phyloP scores from a whole-genome alignment of 164 flowering plant species.

The Tetracentron sinense region DNA sequence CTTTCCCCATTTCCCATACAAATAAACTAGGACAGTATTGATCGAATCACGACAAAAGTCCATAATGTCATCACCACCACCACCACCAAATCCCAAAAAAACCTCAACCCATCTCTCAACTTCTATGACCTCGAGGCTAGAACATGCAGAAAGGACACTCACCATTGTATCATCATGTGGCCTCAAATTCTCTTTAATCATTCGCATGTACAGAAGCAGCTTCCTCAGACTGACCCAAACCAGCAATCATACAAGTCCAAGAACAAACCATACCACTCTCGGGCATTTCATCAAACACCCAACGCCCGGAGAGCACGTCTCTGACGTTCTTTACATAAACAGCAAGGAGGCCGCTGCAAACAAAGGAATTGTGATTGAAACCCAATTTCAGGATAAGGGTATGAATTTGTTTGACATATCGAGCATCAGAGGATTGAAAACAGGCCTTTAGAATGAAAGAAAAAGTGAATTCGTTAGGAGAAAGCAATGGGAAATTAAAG shows the following conservation, averaged over 20 bases:
- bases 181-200: no score
- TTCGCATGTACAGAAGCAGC: slow-evolving; percentile 40
- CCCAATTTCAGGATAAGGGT: slow-evolving; percentile 42
- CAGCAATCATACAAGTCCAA: slow-evolving; percentile 65
- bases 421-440: slow-evolving; percentile 1
- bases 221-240: slow-evolving; percentile 38
- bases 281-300: slow-evolving; percentile 63
- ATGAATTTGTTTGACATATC: slow-evolving; percentile 34
- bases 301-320: slow-evolving; percentile 38
- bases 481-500: slow-evolving; percentile 29
- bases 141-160: no score
- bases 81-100: slow-evolving; percentile 6
- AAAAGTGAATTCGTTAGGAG: slow-evolving; percentile 54
- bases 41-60: no score
- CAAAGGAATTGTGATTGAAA: slow-evolving; percentile 29
- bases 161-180: slow-evolving; percentile 58
- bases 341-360: slow-evolving; percentile 47
- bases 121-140: slow-evolving; percentile 37
- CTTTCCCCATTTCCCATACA: no score
- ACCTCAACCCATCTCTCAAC: no score
- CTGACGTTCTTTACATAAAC: slow-evolving; percentile 42
- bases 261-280: slow-evolving; percentile 28
- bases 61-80: background rate
- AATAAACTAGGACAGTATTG: no score
- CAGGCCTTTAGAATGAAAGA: no score